These are phyloP conservation scores for Cymodocea nodosa DNA, from an alignment of 116 monocot species.

Conservation along the genomic window DNA sequence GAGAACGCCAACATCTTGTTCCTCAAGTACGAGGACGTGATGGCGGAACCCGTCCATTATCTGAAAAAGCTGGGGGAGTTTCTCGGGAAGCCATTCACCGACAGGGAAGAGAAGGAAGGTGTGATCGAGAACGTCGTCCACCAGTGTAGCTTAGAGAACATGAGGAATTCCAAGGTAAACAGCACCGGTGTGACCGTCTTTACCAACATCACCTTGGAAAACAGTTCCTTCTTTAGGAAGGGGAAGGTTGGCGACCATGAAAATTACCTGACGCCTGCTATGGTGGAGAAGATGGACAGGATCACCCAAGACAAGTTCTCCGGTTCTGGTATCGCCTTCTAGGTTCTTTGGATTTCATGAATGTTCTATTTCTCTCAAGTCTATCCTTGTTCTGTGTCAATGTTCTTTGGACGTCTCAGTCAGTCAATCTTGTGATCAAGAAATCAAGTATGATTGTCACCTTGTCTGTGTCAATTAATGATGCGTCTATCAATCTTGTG, in stretches of 20 bases:
- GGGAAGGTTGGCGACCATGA: neutral
- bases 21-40: constrained; percentile 5
- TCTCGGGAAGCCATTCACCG: neutral
- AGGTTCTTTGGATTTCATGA: too few species aligned
- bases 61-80: neutral
- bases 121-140: neutral
- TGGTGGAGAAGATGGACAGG: neutral
- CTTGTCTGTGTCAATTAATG: too few species aligned
- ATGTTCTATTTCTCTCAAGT: too few species aligned
- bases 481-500: too few species aligned
- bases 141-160: neutral
- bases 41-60: neutral
- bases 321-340: neutral
- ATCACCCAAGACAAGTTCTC: neutral
- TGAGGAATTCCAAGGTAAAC: constrained; percentile 5
- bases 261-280: neutral
- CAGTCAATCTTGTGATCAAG: too few species aligned
- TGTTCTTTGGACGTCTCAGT: too few species aligned
- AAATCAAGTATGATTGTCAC: too few species aligned
- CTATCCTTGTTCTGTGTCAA: too few species aligned
- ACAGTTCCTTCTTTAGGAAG: neutral
- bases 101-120: constrained; percentile 8
- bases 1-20: neutral
- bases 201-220: neutral
- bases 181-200: neutral